Evolutionary conservation across 768 basidiomycete species (phyloP).

Genomic region (Megacollybia marginata): DNA sequence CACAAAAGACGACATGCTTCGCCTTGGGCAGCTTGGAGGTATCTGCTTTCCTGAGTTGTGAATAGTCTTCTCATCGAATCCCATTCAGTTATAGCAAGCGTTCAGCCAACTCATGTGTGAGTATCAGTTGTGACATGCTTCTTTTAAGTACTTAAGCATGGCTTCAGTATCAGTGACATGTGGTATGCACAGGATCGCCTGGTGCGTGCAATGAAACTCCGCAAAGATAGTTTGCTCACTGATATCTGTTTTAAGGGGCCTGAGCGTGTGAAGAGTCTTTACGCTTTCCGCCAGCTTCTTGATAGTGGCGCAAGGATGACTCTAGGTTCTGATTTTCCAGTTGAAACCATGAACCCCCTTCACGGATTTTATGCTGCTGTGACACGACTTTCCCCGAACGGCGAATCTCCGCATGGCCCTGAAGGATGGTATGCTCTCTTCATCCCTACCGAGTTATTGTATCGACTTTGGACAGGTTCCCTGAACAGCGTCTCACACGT

Average conservation of each 20-base stretch:
- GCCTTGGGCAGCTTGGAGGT: conserved; percentile 75
- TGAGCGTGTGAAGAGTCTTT: conserved; percentile 76
- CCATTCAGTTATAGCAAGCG: conserved; percentile 72
- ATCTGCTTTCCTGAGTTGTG: neutral
- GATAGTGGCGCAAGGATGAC: conserved; percentile 62
- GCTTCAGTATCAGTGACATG: conserved; percentile 71
- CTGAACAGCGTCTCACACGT: conserved; percentile 69
- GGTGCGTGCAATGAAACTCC: conserved; percentile 30
- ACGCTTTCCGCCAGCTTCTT: conserved; percentile 76
- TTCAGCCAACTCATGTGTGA: conserved; percentile 86
- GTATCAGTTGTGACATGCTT: conserved; percentile 19
- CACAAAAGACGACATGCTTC: conserved; percentile 62
- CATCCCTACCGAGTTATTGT: neutral
- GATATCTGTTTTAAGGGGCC: conserved; percentile 46
- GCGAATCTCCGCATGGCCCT: conserved; percentile 74
- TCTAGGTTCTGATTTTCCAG: conserved; percentile 86
- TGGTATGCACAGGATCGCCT: conserved; percentile 81
- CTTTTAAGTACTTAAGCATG: neutral
- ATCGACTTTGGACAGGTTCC: conserved; percentile 50
- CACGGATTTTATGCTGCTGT: conserved; percentile 85
- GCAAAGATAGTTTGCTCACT: neutral
- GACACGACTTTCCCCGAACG: conserved; percentile 61
- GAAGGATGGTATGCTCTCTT: conserved; percentile 62
- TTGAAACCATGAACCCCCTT: conserved; percentile 82
- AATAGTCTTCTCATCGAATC: conserved; percentile 5